phyloP scores from a whole-genome alignment of 2,329 filamentous ascomycete species.

The Talaromyces sp. region DNA sequence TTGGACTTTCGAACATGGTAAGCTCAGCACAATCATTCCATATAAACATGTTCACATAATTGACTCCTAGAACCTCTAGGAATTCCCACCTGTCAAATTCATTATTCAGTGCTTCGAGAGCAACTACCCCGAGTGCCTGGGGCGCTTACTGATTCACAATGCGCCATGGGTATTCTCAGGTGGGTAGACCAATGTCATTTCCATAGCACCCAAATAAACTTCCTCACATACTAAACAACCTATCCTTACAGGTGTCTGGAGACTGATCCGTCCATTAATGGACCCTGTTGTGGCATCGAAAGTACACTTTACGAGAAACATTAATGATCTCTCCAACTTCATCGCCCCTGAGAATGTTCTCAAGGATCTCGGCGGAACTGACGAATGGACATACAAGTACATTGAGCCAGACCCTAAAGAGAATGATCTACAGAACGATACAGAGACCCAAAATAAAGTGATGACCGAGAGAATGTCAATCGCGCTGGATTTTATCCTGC shows the following conservation, averaged over 20 bases:
- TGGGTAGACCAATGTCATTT: not conserved
- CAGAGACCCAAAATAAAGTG: not conserved
- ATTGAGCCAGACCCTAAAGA: not conserved
- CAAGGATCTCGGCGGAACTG: not conserved
- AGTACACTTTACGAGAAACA: not conserved
- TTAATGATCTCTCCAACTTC: not conserved
- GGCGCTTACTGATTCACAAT: not conserved
- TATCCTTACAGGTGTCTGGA: not conserved
- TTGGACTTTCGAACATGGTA: not conserved
- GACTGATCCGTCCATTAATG: not conserved
- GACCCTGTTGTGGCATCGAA: not conserved
- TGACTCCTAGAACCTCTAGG: not conserved
- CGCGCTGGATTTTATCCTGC: not conserved
- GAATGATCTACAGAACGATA: not conserved
- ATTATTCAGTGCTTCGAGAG: not conserved
- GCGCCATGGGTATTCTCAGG: not conserved
- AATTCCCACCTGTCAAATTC: constrained; percentile 1
- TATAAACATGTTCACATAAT: not conserved
- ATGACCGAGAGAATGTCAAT: not conserved
- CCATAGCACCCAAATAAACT: not conserved
- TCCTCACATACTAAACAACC: not conserved
- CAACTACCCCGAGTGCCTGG: not conserved
- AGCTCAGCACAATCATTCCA: not conserved
- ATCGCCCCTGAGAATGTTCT: not conserved
- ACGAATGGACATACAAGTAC: not conserved